A percentile compares a stretch with the other conserved stretches of the same genome.
Conservation (phyloP, 2,329 filamentous ascomycete genomes). For the Colletotrichum sublineola region DNA sequence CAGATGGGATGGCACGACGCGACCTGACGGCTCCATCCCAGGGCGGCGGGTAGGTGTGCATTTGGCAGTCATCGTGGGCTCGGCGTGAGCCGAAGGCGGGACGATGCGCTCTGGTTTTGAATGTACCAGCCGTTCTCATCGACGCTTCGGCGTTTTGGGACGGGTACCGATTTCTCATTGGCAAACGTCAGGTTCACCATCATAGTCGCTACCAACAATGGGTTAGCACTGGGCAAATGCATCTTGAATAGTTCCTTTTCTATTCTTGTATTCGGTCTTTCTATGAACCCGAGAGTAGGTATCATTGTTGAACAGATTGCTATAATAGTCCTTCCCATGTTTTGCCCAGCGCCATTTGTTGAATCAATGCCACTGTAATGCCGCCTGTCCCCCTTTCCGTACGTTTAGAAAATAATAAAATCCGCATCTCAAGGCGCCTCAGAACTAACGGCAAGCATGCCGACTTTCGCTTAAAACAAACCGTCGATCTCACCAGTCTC, state of each 20-base stretch:
- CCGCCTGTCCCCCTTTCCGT: conserved; percentile 23
- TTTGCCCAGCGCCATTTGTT: conserved; percentile 44
- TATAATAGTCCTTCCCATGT: conserved; percentile 25
- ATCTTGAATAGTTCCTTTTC: conserved; percentile 25
- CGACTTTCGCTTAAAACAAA: conserved; percentile 75
- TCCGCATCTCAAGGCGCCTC: conserved; percentile 16
- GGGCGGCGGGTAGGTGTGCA: not conserved
- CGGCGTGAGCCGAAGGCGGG: not conserved
- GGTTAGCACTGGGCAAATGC: too few species aligned
- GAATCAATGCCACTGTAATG: conserved; percentile 43
- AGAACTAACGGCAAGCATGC: not conserved
- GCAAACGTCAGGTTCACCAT: too few species aligned
- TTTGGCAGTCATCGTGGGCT: not conserved
- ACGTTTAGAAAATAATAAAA: conserved; percentile 6
- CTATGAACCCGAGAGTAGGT: conserved; percentile 38
- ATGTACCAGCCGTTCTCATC: not conserved
- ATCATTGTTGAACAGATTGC: conserved; percentile 45
- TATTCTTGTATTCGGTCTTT: conserved; percentile 25
- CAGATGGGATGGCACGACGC: not conserved
- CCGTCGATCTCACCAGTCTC: conserved; percentile 90
- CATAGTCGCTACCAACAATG: not conserved
- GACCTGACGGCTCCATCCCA: not conserved
- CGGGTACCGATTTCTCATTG: not conserved
- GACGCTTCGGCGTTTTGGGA: not conserved
- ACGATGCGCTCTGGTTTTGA: not conserved